Percentiles rank a stretch among this genome's conserved stretches.
Evolutionary conservation across 2,329 filamentous ascomycete species (phyloP).

Genomic region (Talaromyces sp.): DNA sequence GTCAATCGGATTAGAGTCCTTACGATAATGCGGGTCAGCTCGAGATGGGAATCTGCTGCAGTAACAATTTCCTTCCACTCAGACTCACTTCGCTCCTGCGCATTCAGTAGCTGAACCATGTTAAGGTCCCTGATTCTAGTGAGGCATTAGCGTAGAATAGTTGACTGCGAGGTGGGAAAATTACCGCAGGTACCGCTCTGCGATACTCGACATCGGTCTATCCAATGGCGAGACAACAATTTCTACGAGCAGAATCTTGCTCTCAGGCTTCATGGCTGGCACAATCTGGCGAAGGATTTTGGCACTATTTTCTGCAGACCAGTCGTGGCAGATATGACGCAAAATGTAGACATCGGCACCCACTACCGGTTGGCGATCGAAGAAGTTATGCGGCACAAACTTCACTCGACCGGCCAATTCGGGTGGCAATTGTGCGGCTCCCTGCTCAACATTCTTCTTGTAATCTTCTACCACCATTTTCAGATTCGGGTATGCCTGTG

Average conservation of each 20-base stretch:
- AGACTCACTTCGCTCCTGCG: too few relatives aligned
- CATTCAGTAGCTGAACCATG: too few relatives aligned
- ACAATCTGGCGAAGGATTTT: slow-evolving; percentile 21
- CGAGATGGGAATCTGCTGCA: too few relatives aligned
- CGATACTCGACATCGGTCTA: background rate
- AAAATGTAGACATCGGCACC: slow-evolving; percentile 34
- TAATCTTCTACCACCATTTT: background rate
- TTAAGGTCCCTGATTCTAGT: too few relatives aligned
- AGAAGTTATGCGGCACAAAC: slow-evolving; percentile 26
- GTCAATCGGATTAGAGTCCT: too few relatives aligned
- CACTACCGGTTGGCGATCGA: slow-evolving; percentile 21
- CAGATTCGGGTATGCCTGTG: background rate
- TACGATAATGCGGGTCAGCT: too few relatives aligned
- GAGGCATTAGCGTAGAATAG: too few relatives aligned
- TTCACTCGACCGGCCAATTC: slow-evolving; percentile 10
- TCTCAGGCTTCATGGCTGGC: background rate
- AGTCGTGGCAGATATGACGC: slow-evolving; percentile 39
- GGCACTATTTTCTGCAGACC: slow-evolving; percentile 28
- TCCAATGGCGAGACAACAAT: background rate
- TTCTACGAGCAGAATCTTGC: background rate
- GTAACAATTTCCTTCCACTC: too few relatives aligned
- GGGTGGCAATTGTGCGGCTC: background rate
- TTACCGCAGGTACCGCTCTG: background rate
- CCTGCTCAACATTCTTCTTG: background rate
- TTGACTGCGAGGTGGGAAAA: too few relatives aligned